Conservation (phyloP, 257 asterid species). For the Jacaranda copaia region DNA sequence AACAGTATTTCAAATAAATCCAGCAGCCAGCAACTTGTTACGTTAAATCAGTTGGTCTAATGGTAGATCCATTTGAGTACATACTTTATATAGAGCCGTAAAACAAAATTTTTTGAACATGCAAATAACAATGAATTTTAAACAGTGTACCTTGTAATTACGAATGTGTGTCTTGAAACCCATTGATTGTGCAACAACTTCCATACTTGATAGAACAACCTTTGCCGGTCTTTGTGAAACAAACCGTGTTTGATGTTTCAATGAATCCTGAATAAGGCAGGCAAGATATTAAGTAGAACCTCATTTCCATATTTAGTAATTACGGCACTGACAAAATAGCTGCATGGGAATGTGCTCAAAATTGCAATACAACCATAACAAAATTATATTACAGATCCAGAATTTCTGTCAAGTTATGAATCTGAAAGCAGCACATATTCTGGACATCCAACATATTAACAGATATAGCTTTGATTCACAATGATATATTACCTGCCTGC, state of each 20-base stretch:
- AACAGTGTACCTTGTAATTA: conserved; percentile 75
- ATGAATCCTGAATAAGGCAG: conserved; percentile 65
- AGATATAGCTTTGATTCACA: conserved; percentile 1
- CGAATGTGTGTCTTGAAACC: conserved; percentile 98
- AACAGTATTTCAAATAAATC: conserved; percentile 17
- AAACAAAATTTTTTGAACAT: background rate
- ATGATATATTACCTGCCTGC: conserved; percentile 67
- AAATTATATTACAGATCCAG: background rate
- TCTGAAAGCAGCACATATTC: background rate
- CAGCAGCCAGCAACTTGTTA: conserved; percentile 15
- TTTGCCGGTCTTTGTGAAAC: conserved; percentile 91
- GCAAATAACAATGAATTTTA: background rate
- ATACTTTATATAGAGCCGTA: conserved; percentile 6
- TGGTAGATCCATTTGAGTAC: background rate
- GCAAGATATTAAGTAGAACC: conserved; percentile 22
- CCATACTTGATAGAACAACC: conserved; percentile 92
- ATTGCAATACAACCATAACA: background rate
- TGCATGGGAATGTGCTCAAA: background rate
- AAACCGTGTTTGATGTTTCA: conserved; percentile 85
- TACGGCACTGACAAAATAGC: conserved; percentile 7
- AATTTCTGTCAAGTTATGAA: background rate
- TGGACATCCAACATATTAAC: background rate
- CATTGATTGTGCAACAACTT: conserved; percentile 98
- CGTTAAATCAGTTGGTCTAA: background rate
- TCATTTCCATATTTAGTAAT: conserved; percentile 8